These are phyloP conservation scores for Castanea sativa DNA, from an alignment of 306 rosid genomes.

Conservation along the genomic window DNA sequence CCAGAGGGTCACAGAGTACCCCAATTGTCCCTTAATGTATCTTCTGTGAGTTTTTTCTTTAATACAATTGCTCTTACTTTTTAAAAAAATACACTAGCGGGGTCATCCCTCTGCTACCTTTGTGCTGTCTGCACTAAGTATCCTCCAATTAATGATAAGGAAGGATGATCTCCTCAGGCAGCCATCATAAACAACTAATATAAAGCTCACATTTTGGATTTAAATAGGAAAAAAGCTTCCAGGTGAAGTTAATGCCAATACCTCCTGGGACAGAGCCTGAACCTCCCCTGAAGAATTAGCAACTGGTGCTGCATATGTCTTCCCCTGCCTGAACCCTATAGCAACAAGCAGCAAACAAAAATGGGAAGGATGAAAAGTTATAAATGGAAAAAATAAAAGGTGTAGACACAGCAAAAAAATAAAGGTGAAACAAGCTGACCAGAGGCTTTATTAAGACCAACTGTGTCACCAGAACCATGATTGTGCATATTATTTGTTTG, in stretches of 20 bases:
- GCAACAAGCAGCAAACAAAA: constrained; percentile 27
- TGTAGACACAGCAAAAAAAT: neutral
- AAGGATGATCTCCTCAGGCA: neutral
- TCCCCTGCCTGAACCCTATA: constrained; percentile 64
- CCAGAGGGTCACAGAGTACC: too few species aligned
- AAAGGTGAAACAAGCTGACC: constrained; percentile 20
- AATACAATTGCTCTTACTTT: too few species aligned
- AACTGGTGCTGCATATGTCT: constrained; percentile 42
- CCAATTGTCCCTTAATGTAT: too few species aligned
- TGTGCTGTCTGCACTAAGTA: neutral
- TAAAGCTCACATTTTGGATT: neutral
- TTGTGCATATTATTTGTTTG: constrained; percentile 47
- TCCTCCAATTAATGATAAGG: neutral
- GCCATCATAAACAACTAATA: neutral
- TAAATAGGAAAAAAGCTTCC: constrained; percentile 7
- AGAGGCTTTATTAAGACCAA: constrained; percentile 26
- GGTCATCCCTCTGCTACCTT: neutral
- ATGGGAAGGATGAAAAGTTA: constrained; percentile 2
- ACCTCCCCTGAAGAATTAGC: constrained; percentile 50
- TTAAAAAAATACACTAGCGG: too few species aligned
- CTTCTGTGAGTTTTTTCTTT: too few species aligned
- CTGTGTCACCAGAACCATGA: constrained; percentile 35
- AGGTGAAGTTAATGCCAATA: constrained; percentile 24
- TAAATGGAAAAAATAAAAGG: neutral
- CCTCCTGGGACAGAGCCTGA: constrained; percentile 85